Evolutionary conservation across 257 asterid genomes (phyloP), one percentile per base, ranked within the genome.

Genomic region (Thymus quinquecostatus): DNA sequence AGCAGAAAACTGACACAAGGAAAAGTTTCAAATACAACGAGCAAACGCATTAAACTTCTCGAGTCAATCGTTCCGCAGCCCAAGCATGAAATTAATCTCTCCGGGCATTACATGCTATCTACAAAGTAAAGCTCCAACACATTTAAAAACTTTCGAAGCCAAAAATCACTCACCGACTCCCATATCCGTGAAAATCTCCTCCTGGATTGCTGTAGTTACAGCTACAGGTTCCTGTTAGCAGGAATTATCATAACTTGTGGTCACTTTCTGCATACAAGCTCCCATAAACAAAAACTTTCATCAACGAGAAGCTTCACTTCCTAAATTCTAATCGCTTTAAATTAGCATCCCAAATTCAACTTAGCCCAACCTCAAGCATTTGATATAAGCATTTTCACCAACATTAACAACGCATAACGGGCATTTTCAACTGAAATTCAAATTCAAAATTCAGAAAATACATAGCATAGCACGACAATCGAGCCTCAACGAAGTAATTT

Each of bases 141-240:
- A 65, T 48, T 41, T 64, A 56, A 72, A 53, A 53, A 5, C 30
- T 51, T 54, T 66, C 69, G 59, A 56, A 21, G 21, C 21, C 45
- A 64, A 57, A 74, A 56, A 68, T 21, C 72, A 77, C 89, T 83
- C 74, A 92, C 98, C 98, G 76, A 93, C 82, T 81, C 91, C 92
- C 97, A 91, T 88, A 72, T 89, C 97, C 65, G 50, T 12, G 76
- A 91, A 81, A 59, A 93, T 91, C 82, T 93, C 98, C 77, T 85
- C 97, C 81, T 93, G 98, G 57, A 91, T 89, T 48, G 80, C 77
- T 51, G 96, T 93, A 58, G 96, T 91, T 60, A 86, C 86, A 56
- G 97, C 96, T 10, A 93, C 94, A 79, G 96, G 90, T 77, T 93
- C 97, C 96, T 93, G 86, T 9, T n/a, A 12, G 53, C 34, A 49